Evolutionary conservation across 441 rosid species (phyloP).

Genomic region (Theobroma grandiflorum): DNA sequence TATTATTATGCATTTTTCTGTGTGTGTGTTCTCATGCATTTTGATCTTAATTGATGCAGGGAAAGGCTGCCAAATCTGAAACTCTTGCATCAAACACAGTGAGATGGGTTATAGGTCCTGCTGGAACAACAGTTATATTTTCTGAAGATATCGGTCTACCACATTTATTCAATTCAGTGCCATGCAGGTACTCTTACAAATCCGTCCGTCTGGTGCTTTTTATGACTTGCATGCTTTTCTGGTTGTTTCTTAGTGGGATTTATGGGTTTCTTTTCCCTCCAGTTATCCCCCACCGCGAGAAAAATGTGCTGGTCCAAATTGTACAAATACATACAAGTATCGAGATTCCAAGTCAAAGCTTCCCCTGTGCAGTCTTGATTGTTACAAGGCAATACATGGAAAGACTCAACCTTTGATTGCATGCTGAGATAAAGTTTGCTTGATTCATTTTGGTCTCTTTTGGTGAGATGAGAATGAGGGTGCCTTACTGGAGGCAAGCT

Average conservation of each 20-base stretch:
- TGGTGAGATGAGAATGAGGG: neutral
- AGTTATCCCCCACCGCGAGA: conserved; percentile 80
- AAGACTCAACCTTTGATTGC: conserved; percentile 39
- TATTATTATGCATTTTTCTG: neutral
- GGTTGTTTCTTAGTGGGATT: conserved; percentile 1
- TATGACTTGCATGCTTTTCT: neutral
- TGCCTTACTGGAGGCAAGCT: neutral
- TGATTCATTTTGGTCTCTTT: neutral
- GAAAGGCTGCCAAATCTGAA: conserved; percentile 51
- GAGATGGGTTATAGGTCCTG: conserved; percentile 65
- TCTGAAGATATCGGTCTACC: conserved; percentile 76
- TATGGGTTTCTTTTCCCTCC: conserved; percentile 18
- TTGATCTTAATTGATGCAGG: conserved; percentile 41
- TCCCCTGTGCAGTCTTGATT: conserved; percentile 71
- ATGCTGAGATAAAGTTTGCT: conserved; percentile 31
- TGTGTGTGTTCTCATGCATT: conserved; percentile 17
- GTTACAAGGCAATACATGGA: conserved; percentile 66
- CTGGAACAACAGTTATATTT: conserved; percentile 62
- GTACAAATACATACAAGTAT: conserved; percentile 70
- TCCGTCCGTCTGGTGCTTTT: neutral
- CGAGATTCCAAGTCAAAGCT: conserved; percentile 76
- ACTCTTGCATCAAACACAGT: conserved; percentile 54
- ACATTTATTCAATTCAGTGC: conserved; percentile 50
- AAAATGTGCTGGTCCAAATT: conserved; percentile 70
- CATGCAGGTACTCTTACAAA: conserved; percentile 41